A percentile compares a stretch with the other conserved stretches of the same genome.
Conservation (phyloP, 805 yeast genomes). For the Saturnispora zaruensis region DNA sequence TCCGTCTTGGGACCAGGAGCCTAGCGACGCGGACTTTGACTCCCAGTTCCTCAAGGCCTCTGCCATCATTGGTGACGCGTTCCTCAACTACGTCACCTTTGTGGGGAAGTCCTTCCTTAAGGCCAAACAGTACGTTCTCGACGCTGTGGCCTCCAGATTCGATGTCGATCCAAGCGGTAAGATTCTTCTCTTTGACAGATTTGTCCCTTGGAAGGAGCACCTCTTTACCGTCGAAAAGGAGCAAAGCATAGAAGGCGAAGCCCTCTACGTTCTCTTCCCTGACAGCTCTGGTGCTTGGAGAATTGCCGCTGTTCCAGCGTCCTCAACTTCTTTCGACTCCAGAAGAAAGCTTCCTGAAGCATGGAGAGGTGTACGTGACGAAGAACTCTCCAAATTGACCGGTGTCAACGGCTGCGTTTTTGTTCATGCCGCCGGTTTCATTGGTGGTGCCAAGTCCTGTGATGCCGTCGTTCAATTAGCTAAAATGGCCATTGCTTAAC, state of each 20-base stretch:
- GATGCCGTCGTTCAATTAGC: constrained; percentile 80
- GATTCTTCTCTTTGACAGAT: constrained; percentile 62
- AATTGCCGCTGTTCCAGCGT: constrained; percentile 85
- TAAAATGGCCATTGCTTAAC: constrained; percentile 17
- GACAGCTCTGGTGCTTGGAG: constrained; percentile 75
- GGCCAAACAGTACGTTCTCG: constrained; percentile 67
- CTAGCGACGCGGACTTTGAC: constrained; percentile 60
- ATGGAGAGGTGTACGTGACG: constrained; percentile 96
- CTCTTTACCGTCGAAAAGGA: constrained; percentile 64
- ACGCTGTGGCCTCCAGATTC: constrained; percentile 57
- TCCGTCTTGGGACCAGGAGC: constrained; percentile 75
- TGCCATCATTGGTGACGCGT: constrained; percentile 74
- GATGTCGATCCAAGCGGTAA: constrained; percentile 62
- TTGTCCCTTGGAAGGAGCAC: constrained; percentile 96
- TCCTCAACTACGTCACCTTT: constrained; percentile 54
- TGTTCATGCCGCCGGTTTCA: constrained; percentile 94
- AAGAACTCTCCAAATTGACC: constrained; percentile 56
- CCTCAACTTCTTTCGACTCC: constrained; percentile 68
- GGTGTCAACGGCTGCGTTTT: constrained; percentile 88
- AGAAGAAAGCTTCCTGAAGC: constrained; percentile 82
- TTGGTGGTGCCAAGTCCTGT: constrained; percentile 81
- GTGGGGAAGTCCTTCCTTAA: constrained; percentile 88
- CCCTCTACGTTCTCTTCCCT: constrained; percentile 70
- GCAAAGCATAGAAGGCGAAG: constrained; percentile 43
- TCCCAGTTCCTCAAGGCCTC: constrained; percentile 61